Evolutionary conservation across 108 stramenopile species (phyloP), one percentile per base, ranked within the genome.

Genomic region (Pseudonitzschia delicatissima): DNA sequence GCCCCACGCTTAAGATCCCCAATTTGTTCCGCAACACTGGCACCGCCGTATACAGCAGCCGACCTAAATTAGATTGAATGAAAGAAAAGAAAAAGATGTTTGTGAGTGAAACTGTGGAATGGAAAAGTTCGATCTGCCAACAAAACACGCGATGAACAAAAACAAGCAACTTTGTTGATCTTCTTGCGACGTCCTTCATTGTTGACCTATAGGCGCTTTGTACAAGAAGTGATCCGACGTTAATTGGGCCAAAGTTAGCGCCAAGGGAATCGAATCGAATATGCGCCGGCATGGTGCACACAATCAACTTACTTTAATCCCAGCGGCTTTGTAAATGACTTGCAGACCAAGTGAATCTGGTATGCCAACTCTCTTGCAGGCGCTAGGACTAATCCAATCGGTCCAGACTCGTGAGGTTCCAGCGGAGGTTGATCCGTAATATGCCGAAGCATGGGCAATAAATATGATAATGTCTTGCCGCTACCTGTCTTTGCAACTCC

Each of bases 401-500:
- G 99, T 21, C 99, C 99, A 6, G 90, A 90, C 71, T 98, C 97
- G 20, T 86, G 79, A 4, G 84, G 80, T 42, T 62, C 91, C 51
- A 99, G 77, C 6, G 85, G 85, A 0, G 96, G 97, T 70, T 99
- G 99, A 81, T 94, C 47, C 13, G 53, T 27, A 63, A 98, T 96
- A 73, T 96, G 96, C 6, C 98, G 79, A 9, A 99, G 68, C 89
- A 98, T 78, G 0, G 99, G 99, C 0, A 98, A 72, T 21, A 98
- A 64, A 70, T 95, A 99, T 3, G 98, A 96, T 6, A 98, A 75
- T 13, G 99, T 98, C 76, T 99, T 99, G 18, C 99, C 99, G 8
- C 77, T 81, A 0, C 99, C 99, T 11, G 99, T 99, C 62, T 98
- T 98, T 44, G 99, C 99, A 61, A 99, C 97, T 13, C 97, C 99